A percentile compares a stretch with the other conserved stretches of the same genome.
Conservation (phyloP, 1,139 yeast genomes). For the Candida tunisiensis region DNA sequence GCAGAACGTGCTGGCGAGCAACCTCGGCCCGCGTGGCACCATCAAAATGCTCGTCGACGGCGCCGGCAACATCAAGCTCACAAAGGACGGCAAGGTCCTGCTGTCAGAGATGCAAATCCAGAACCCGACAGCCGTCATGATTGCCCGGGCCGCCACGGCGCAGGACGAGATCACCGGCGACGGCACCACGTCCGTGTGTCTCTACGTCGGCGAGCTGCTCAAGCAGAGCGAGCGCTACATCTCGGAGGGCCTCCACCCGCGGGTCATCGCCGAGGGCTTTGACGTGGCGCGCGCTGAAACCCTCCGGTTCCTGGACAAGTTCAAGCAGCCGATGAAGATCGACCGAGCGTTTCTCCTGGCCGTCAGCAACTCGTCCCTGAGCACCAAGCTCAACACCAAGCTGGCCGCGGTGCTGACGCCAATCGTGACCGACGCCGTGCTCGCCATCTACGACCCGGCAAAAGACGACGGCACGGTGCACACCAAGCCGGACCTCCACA, state of each 20-base stretch:
- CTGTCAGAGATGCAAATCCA: constrained; percentile 96
- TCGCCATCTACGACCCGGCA: constrained; percentile 40
- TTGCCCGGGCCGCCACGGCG: constrained; percentile 94
- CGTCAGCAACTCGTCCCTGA: constrained; percentile 78
- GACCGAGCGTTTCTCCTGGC: constrained; percentile 83
- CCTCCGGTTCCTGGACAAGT: constrained; percentile 48
- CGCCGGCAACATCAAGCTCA: constrained; percentile 83
- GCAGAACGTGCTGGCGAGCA: constrained; percentile 80
- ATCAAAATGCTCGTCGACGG: constrained; percentile 94
- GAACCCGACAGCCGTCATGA: constrained; percentile 99
- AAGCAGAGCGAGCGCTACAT: constrained; percentile 90
- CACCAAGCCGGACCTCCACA: constrained; percentile 65
- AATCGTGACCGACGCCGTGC: constrained; percentile 90
- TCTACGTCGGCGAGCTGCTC: constrained; percentile 85
- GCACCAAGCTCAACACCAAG: constrained; percentile 70
- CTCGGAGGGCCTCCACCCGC: constrained; percentile 90
- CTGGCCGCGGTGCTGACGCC: constrained; percentile 75
- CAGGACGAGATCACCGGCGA: constrained; percentile 99
- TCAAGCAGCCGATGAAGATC: constrained; percentile 27
- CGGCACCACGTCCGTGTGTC: constrained; percentile 95
- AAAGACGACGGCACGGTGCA: constrained; percentile 28
- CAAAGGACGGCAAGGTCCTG: constrained; percentile 93
- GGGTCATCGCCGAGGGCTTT: constrained; percentile 89
- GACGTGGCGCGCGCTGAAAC: constrained; percentile 74
- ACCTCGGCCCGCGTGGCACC: constrained; percentile 95